Conservation (phyloP, 768 basidiomycete genomes). For the Exidia glandulosa region DNA sequence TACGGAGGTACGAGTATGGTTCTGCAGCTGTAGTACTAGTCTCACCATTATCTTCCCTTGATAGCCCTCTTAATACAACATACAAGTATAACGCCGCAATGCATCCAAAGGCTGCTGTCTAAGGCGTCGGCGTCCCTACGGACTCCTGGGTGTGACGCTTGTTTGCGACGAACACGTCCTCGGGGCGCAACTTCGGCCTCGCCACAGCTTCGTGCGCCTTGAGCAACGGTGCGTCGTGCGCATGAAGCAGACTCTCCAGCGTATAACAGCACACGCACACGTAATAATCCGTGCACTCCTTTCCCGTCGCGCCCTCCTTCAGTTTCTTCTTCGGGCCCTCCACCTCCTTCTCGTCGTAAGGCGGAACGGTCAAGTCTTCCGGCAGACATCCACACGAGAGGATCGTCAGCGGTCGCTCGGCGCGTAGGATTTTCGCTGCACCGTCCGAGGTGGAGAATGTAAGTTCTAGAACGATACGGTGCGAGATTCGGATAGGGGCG, state of each 20-base stretch:
- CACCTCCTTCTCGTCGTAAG: not conserved
- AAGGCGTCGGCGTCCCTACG: too few relatives aligned
- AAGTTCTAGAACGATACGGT: not conserved
- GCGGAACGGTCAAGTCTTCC: not conserved
- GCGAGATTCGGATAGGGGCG: not conserved
- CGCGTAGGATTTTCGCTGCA: not conserved
- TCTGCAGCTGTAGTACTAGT: too few relatives aligned
- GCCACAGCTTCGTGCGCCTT: not conserved
- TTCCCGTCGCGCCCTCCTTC: too few relatives aligned
- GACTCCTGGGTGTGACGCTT: too few relatives aligned
- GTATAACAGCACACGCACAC: not conserved
- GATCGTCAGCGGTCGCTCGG: not conserved
- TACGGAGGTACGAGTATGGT: too few relatives aligned
- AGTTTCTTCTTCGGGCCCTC: not conserved
- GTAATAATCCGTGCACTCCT: not conserved
- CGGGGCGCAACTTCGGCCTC: not conserved
- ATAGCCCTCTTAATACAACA: too few relatives aligned
- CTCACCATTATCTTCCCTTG: too few relatives aligned
- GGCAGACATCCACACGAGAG: not conserved
- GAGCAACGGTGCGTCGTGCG: not conserved
- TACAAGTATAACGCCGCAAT: too few relatives aligned
- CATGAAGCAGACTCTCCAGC: not conserved
- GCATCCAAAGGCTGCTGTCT: too few relatives aligned
- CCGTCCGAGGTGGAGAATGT: not conserved
- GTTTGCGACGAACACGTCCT: not conserved